Evolutionary conservation across 805 yeast genomes (phyloP), one percentile per base, ranked within the genome.

Genomic region (Suhomyces canberraensis): DNA sequence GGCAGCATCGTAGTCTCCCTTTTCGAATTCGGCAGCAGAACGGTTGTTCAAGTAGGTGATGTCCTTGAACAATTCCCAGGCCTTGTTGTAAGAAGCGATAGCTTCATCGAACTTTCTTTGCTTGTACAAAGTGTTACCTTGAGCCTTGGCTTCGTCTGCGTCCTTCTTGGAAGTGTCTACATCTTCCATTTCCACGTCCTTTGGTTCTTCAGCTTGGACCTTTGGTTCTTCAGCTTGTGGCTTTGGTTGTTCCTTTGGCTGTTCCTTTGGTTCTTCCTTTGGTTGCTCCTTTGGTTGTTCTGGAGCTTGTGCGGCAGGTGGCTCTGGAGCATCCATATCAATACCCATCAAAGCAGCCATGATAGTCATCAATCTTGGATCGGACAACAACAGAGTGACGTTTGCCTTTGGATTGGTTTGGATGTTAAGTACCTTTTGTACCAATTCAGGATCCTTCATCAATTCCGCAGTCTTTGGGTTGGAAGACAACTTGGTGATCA

Each of bases 1-100:
- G 27, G 96, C 90, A 8, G 81, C 65, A 40, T 89, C 96, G 54
- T 76, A 85, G 55, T 89, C 96, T 44, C 93, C 96, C 62, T 90
- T 88, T 68, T 93, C 99, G 56, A 66, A 93, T 66, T 93, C 96
- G 22, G 98, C 99, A 39, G 99, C 98, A 26, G 98, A 93, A 54
- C 95, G 80, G 73, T 93, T 93, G 72, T 95, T 93, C 60, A 93
- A 74, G 60, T 84, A 93, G 1, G 98, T 91, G 54, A 91, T 87
- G 58, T 93, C 98, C 55, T 80, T 75, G 65, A 71, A 64, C 15
- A 79, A 59, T 22, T 81, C 84, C 84, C 88, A 93, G 2, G 99
- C 99, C 56, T 80, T 75, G 57, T 85, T 71, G 67, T 93, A 93
- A 44, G 78, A 70, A 39, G 68, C 87, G 58, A 93, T 91, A 29